Evolutionary conservation across 441 rosid genomes (phyloP).

Genomic region (Mallotus repandus): DNA sequence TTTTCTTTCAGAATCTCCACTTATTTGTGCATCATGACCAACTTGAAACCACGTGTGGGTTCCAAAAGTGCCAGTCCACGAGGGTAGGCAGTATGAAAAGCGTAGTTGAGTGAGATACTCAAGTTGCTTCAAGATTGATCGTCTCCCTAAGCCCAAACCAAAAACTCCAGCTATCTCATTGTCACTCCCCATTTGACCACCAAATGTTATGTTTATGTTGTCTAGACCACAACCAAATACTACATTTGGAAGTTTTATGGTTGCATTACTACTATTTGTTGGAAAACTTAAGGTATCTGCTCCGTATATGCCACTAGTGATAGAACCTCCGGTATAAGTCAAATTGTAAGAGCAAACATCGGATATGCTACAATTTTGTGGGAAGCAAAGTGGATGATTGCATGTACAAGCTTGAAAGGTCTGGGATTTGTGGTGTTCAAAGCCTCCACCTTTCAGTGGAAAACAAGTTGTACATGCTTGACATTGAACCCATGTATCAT

Average conservation of each 20-base stretch:
- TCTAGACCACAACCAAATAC: too few species aligned
- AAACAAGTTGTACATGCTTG: neutral
- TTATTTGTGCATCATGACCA: neutral
- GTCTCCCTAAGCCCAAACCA: neutral
- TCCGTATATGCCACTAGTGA: neutral
- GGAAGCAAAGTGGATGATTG: neutral
- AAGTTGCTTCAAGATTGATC: neutral
- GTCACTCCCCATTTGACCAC: neutral
- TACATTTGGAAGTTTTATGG: too few species aligned
- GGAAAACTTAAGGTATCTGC: neutral
- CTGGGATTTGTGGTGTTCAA: neutral
- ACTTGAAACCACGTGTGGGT: neutral
- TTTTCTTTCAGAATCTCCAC: neutral
- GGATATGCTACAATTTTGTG: neutral
- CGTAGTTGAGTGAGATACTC: neutral
- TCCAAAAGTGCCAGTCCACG: too few species aligned
- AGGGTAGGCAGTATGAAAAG: neutral
- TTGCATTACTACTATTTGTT: neutral
- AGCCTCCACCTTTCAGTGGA: neutral
- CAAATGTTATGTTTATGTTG: too few species aligned
- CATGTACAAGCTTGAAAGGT: neutral
- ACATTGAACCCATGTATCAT: neutral
- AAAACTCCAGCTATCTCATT: constrained; percentile 4
- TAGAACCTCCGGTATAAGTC: neutral
- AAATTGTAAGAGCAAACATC: neutral